Evolutionary conservation across 441 rosid genomes (phyloP), one percentile per base, ranked within the genome.

Genomic region (Bruguiera hainesii): DNA sequence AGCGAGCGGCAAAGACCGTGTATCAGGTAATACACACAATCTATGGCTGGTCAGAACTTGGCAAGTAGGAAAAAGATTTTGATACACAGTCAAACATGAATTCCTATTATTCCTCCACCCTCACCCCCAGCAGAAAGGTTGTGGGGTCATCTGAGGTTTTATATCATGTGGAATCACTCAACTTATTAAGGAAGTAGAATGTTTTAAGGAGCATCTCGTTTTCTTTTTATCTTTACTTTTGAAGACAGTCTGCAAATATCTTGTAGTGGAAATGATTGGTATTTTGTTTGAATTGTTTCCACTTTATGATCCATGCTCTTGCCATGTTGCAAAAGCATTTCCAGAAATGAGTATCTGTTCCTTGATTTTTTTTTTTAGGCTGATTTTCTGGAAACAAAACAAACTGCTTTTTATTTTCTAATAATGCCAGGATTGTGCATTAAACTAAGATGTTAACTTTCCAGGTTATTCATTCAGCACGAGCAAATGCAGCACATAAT

Each of bases 401-500:
- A 62, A 19, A 3, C 11, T 4, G 6, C 16, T 8, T 63, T 51
- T 19, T 26, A 20, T 6, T 15, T 21, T 21, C 9, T 7, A 18
- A 37, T 23, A 33, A 6, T 55, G 56, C 55, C 16, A 15, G 65
- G 35, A 33, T 31, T 18, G 7, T 7, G 23, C 52, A 3, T 53
- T 9, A 53, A 19, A 35, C 23, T 52, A 6, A 15, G 31, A 37
- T 33, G n/a, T 31, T 69, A 63, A 3, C 16, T 55, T 25, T 70
- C 66, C 69, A 91, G 96, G 96, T 94, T 76, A 84, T 94, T 68
- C 99, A 88, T 80, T 91, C 97, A 18, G 97, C 97, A 31, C 80
- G 88, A 72, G 98, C 94, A 63, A 89, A 94, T 76, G 99, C 99
- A 58, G 69, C 85, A 33, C 98, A 94, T 71, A 94, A 94, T 76